Percentiles rank a stretch among this genome's conserved stretches.
phyloP scores from a whole-genome alignment of 2,329 filamentous ascomycete genomes.

The Cladobotryum mycophilum region DNA sequence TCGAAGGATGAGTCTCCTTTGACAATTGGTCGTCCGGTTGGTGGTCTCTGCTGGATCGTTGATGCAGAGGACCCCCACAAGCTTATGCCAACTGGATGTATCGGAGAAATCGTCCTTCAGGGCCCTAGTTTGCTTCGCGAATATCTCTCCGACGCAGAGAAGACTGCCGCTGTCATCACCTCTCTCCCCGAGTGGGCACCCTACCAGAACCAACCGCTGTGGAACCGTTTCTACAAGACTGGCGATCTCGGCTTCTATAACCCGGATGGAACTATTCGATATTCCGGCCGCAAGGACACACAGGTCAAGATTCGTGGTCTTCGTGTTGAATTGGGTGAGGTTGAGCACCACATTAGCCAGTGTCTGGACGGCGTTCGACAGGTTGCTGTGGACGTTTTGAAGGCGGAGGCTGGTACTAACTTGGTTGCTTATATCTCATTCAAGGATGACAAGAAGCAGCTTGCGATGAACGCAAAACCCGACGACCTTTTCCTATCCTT shows the following conservation, averaged over 20 bases:
- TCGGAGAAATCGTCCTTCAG: slow-evolving; percentile 6
- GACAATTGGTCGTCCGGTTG: slow-evolving; percentile 1
- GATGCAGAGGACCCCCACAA: neutral
- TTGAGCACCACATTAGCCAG: slow-evolving; percentile 4
- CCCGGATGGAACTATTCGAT: slow-evolving; percentile 3
- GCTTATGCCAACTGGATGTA: neutral
- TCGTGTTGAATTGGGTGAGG: slow-evolving; percentile 8
- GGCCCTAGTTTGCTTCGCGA: neutral
- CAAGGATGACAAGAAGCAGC: neutral
- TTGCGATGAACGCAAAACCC: neutral
- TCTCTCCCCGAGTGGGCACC: slow-evolving; percentile 1
- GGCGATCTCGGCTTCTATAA: slow-evolving; percentile 8
- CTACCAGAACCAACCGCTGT: neutral
- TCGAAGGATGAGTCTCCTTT: neutral
- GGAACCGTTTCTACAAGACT: neutral
- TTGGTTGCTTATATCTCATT: slow-evolving; percentile 3
- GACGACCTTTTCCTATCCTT: neutral
- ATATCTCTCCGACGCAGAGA: neutral
- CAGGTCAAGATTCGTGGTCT: slow-evolving; percentile 8
- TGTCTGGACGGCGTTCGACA: neutral
- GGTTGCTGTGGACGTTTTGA: slow-evolving; percentile 5
- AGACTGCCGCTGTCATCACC: neutral
- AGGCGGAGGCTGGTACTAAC: neutral
- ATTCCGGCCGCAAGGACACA: slow-evolving; percentile 2
- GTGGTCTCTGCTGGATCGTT: slow-evolving; percentile 8